Base-by-base conservation (phyloP, 1,284 basidiomycete genomes). In the Rhodotorula sp. region DNA sequence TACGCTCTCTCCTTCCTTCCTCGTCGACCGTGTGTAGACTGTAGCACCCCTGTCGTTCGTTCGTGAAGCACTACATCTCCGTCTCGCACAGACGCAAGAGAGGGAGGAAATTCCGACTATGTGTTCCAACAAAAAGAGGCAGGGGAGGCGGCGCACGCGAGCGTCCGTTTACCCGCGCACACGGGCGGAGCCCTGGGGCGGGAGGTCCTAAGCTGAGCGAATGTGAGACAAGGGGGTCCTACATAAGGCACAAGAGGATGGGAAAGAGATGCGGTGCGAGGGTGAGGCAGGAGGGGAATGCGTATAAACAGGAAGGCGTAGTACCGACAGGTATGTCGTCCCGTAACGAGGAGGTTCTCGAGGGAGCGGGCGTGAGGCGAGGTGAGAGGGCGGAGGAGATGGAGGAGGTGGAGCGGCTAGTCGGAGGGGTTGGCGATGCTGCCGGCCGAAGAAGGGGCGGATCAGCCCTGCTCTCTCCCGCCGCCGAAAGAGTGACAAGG, bases 351-450 rank as follows among this genome's bases (percentile, higher is more conserved):
- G 41, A 9, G 41, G 41, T 44, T 9, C 41, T 19, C 10, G 10
- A 10, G 41, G 10, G 41, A 44, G 9, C 41, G 41, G 9, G 41
- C n/a, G 19, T 10, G 41, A 44, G 41, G 41, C 9, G 10, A 44
- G 10, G 41, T 10, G 41, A 44, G 19, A 44, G 41, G 19, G 10
- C 41, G 41, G 19, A 44, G 41, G 44, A 46, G 44, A 22, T 9
- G 46, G 46, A 48, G 46, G 19, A 22, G 46, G 10, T 22, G 46
- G 22, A 25, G 3, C 13, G 50, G 9, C 53, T 54, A 32, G 53
- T 34, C 66, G 34, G 69, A 66, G 3, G 65, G 68, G 37, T 75
- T 75, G 36, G 68, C 70, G 60, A 75, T 66, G 44, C 73, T 75
- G 68, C 50, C 22, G 55, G 46, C 9, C 1, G 6, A n/a, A 21